Base-by-base conservation (phyloP, 129 eudicot genomes). In the Smallanthus sonchifolius region DNA sequence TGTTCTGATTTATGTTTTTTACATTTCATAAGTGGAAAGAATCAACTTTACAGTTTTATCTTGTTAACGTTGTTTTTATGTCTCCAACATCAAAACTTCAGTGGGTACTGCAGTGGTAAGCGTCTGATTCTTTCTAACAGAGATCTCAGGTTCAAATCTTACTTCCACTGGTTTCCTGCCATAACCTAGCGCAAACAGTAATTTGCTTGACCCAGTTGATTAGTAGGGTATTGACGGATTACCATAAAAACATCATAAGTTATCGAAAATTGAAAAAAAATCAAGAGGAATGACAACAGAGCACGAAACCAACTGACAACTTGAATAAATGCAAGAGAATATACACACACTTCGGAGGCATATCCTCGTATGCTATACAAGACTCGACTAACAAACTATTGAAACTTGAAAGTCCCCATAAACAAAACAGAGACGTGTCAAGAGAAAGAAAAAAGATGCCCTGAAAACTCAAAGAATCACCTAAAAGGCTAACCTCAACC, bases 381-480 rank as follows among this genome's bases (percentile, higher is more conserved):
- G 34, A 8, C 32, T 45, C 8, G 67, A 64, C 78, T 62, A 72
- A 28, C 32, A 60, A 77, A 57, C 67, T 68, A 76, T 44, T 37
- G 82, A 78, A 49, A 38, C 77, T 61, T 62, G 17, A 62, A 70
- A 78, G 65, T 60, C 76, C 52, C 76, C 70, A 45, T 69, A 78
- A 79, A 72, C 66, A 70, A 77, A 47, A 56, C 72, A 61, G 82
- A 78, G 77, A 71, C 81, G 61, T 36, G 13, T 72, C 30, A 34
- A 47, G 45, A 57, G 52, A 59, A 61, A 14, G 14, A 44, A 36
- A 62, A 4, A 7, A 57, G n/a, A 77, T n/a, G 45, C 42, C 65
- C 66, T 7, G 34, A 10, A 44, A 20, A 61, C 36, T 24, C 63
- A 63, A 76, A 63, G 35, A 71, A 76, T 76, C 57, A 76, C 71